Evolutionary conservation across 73 alveolate species (phyloP), one percentile per base, ranked within the genome.

Genomic region (Paramecium caudatum): DNA sequence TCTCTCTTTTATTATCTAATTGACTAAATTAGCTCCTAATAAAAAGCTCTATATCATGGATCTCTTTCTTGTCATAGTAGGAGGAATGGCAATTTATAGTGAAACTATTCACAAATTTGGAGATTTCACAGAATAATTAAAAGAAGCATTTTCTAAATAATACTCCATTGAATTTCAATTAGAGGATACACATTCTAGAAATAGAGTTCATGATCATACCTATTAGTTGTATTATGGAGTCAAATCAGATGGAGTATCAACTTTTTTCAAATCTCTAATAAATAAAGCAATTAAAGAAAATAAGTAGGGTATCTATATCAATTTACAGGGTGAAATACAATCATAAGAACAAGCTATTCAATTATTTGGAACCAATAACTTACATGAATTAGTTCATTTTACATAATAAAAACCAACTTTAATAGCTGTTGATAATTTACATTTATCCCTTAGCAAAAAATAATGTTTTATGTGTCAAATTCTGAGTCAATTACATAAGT

Each of bases 351-450:
- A 74, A 39, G 88, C 88, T 10, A 16, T 74, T 10, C 43, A 41
- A n/a, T 23, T 36, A 41, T 74, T 74, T 43, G 88, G 88, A 2
- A 74, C 88, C 0, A 74, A 74, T 8, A 43, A 36, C 46, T 74
- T 74, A 43, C 68, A 74, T 74, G 88, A 74, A 41, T 27, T 74
- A 4, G 55, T 74, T 37, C 65, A 39, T 41, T 74, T 74, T 41
- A 45, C 46, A 12, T 43, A 74, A 19, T 27, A 21, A 36, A 41
- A 74, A 74, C 88, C 88, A 74, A 37, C 68, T 9, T 36, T 47
- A 6, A 74, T 74, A 19, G 88, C 68, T 23, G 55, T 74, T 16
- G 65, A 74, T 21, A 74, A 74, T 74, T 23, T 74, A 10, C 88
- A 74, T 74, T 41, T 74, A 74, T 37, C 88, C 8, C 10, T 74